Conservation (phyloP, 2,329 filamentous ascomycete species). For the Talaromyces atroroseus region DNA sequence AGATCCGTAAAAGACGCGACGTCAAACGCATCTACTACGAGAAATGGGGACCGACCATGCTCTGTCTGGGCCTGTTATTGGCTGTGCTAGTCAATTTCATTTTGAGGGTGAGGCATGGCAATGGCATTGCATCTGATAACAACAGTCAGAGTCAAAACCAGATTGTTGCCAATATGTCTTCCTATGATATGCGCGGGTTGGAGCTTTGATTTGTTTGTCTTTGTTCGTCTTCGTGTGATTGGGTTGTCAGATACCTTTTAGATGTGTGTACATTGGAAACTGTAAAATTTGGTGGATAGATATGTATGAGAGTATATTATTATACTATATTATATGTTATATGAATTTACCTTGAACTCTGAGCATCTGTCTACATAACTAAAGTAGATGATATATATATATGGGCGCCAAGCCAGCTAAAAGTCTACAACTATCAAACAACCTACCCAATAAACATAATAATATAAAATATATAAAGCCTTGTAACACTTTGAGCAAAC, state of each 20-base stretch:
- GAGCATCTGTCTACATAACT: too few species aligned
- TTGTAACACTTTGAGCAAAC: too few species aligned
- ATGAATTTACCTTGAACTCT: too few species aligned
- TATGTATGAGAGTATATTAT: too few species aligned
- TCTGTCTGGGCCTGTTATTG: conserved; percentile 67
- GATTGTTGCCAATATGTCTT: background rate
- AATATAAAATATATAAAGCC: too few species aligned
- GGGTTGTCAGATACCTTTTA: background rate
- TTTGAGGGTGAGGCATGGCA: conserved; percentile 61
- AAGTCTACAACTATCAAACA: too few species aligned
- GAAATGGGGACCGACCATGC: conserved; percentile 70
- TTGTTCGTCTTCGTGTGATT: background rate
- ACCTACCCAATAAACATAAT: too few species aligned
- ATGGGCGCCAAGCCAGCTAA: too few species aligned
- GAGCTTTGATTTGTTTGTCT: conserved; percentile 5
- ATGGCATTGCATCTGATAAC: conserved; percentile 15
- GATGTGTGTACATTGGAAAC: background rate
- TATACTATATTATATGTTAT: too few species aligned
- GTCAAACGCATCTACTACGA: conserved; percentile 77
- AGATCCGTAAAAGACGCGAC: conserved; percentile 76
- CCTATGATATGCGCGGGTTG: background rate
- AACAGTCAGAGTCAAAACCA: background rate
- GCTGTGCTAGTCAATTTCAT: conserved; percentile 77
- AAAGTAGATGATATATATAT: too few species aligned
- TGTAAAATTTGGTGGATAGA: background rate